These are phyloP conservation scores for Phaffomyces antillensis DNA, from an alignment of 805 yeast species.

Conservation along the genomic window DNA sequence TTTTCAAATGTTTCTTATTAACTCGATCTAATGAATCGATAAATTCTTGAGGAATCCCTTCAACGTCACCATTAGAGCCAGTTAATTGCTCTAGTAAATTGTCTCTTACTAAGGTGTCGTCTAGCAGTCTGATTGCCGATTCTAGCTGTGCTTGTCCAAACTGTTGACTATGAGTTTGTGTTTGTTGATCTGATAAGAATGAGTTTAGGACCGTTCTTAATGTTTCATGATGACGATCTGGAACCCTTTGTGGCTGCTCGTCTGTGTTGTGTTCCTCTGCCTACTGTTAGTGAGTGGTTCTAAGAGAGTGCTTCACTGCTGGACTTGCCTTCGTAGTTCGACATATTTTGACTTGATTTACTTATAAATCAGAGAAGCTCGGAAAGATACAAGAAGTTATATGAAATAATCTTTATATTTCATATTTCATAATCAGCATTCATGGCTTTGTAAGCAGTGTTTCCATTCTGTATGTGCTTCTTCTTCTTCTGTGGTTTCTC, in stretches of 20 bases:
- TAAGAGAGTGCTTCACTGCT: neutral
- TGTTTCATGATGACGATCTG: constrained; percentile 12
- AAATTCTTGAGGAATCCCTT: constrained; percentile 62
- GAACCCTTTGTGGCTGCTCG: neutral
- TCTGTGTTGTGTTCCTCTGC: constrained; percentile 3
- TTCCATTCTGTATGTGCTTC: neutral
- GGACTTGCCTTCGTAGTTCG: constrained; percentile 14
- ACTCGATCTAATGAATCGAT: constrained; percentile 76
- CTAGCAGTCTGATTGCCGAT: constrained; percentile 13
- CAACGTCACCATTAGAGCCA: constrained; percentile 14
- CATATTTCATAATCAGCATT: neutral
- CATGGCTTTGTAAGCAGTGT: neutral
- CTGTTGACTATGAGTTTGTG: constrained; percentile 4
- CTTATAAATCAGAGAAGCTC: neutral
- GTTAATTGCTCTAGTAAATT: constrained; percentile 21
- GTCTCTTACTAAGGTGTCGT: constrained; percentile 17
- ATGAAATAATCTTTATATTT: neutral
- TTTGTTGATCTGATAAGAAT: constrained; percentile 9
- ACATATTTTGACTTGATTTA: too few relatives aligned
- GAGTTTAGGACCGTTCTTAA: constrained; percentile 9
- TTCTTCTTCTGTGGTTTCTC: neutral
- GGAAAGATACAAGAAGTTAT: neutral
- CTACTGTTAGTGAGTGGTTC: neutral
- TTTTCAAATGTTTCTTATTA: constrained; percentile 32
- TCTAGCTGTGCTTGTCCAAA: constrained; percentile 10